Percentiles rank a stretch among this genome's conserved stretches.
Conservation (phyloP, 192 early-diverging fungal genomes). For the Coemansia javaensis region DNA sequence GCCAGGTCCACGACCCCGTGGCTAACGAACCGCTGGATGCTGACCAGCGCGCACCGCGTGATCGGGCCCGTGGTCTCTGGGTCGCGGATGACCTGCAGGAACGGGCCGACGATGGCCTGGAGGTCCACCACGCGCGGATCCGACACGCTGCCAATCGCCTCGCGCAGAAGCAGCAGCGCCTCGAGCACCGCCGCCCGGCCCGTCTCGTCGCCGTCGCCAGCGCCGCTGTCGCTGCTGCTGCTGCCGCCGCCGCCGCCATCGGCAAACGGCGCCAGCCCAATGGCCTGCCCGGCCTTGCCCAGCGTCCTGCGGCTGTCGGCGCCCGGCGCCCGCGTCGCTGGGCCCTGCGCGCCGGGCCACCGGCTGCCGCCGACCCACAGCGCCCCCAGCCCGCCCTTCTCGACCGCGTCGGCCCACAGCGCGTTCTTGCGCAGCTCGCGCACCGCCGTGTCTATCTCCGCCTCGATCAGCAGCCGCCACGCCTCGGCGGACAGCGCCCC, state of each 20-base stretch:
- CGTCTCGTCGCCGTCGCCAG: slow-evolving; percentile 23
- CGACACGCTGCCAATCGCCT: slow-evolving; percentile 36
- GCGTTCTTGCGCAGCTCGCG: slow-evolving; percentile 51
- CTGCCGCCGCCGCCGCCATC: slow-evolving; percentile 20
- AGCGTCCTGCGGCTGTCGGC: slow-evolving; percentile 34
- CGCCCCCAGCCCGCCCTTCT: slow-evolving; percentile 40
- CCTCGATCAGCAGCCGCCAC: slow-evolving; percentile 46
- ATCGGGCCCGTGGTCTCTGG: slow-evolving; percentile 94
- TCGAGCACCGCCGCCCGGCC: slow-evolving; percentile 37
- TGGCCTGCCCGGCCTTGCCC: slow-evolving; percentile 38
- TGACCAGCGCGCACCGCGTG: slow-evolving; percentile 82
- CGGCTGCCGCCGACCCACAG: slow-evolving; percentile 49
- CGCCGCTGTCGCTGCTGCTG: slow-evolving; percentile 15
- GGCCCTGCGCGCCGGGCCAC: slow-evolving; percentile 25
- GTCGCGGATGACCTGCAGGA: slow-evolving; percentile 86
- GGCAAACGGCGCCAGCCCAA: slow-evolving; percentile 42
- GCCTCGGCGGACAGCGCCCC: slow-evolving; percentile 26
- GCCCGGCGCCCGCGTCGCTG: too few relatives aligned
- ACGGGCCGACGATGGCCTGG: slow-evolving; percentile 74
- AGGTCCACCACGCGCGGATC: slow-evolving; percentile 64
- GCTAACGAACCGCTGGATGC: slow-evolving; percentile 84
- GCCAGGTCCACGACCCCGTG: slow-evolving; percentile 65
- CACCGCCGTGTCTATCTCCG: slow-evolving; percentile 47
- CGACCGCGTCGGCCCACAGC: slow-evolving; percentile 40
- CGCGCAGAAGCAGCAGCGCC: slow-evolving; percentile 36